These are phyloP conservation scores for Marasmius fiardii DNA, from an alignment of 1,284 basidiomycete species.

Conservation along the genomic window DNA sequence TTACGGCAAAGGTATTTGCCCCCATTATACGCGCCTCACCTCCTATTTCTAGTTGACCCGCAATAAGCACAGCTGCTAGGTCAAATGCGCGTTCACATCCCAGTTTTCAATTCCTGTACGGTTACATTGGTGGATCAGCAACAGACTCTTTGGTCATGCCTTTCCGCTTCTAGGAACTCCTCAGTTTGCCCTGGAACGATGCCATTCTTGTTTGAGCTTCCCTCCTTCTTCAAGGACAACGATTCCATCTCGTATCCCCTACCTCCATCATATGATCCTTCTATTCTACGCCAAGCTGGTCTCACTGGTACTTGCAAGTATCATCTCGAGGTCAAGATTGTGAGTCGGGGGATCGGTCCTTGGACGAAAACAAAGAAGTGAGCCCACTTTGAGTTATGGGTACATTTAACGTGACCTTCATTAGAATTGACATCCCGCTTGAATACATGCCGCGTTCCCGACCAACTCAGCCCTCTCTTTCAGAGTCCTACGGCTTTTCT, in stretches of 20 bases:
- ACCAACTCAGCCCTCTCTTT: slow-evolving; percentile 44
- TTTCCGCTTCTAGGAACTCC: slow-evolving; percentile 15
- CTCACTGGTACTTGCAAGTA: slow-evolving; percentile 36
- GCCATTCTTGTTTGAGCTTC: slow-evolving; percentile 46
- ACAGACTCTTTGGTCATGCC: slow-evolving; percentile 39
- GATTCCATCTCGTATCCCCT: slow-evolving; percentile 30
- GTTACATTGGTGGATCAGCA: slow-evolving; percentile 29
- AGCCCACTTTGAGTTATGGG: slow-evolving; percentile 12
- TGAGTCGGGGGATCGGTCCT: slow-evolving; percentile 33
- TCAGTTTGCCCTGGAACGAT: slow-evolving; percentile 40
- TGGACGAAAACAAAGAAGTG: slow-evolving; percentile 37
- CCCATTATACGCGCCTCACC: slow-evolving; percentile 17
- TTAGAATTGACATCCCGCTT: slow-evolving; percentile 31
- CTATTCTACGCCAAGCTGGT: slow-evolving; percentile 31
- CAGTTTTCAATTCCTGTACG: slow-evolving; percentile 35
- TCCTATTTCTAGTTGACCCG: neutral
- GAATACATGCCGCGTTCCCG: slow-evolving; percentile 53
- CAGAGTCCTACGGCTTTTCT: no score
- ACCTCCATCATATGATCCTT: slow-evolving; percentile 48
- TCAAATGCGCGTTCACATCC: slow-evolving; percentile 37
- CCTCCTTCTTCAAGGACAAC: slow-evolving; percentile 38
- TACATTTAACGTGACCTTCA: slow-evolving; percentile 6
- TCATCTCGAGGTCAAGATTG: slow-evolving; percentile 40
- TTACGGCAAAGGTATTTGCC: slow-evolving; percentile 38
- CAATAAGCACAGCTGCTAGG: slow-evolving; percentile 48